Percentiles rank a stretch among this genome's conserved stretches.
phyloP scores from a whole-genome alignment of 2,329 filamentous ascomycete genomes.

The Peltaster fructicola region DNA sequence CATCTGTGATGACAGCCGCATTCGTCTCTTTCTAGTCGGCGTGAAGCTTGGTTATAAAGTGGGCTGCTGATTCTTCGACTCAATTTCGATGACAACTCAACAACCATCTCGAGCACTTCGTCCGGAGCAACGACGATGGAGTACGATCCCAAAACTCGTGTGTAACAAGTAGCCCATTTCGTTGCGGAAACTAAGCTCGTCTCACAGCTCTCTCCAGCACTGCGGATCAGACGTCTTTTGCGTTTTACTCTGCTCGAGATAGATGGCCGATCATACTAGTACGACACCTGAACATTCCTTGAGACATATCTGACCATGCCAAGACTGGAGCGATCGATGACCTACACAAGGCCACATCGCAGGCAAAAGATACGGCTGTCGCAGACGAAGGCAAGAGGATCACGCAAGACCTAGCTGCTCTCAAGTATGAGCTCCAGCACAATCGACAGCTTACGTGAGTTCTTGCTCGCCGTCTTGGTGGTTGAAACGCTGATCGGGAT shows the following conservation, averaged over 20 bases:
- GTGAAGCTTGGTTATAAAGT: too few species aligned
- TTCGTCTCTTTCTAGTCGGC: too few species aligned
- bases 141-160: constrained; percentile 56
- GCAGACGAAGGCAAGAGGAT: constrained; percentile 71
- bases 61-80: too few species aligned
- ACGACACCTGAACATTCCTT: constrained; percentile 13
- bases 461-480: background rate
- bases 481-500: too few species aligned
- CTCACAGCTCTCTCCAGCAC: constrained; percentile 56
- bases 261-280: constrained; percentile 92
- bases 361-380: constrained; percentile 44
- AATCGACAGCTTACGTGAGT: constrained; percentile 59
- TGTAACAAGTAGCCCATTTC: constrained; percentile 16
- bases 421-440: constrained; percentile 94
- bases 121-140: constrained; percentile 48
- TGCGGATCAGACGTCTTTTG: constrained; percentile 71
- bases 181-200: constrained; percentile 7
- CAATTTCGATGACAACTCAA: too few species aligned
- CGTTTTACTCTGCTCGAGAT: constrained; percentile 63
- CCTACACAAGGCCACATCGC: constrained; percentile 56
- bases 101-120: background rate
- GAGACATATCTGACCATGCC: background rate
- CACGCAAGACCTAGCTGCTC: constrained; percentile 54
- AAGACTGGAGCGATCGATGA: constrained; percentile 90
- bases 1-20: too few species aligned